Base-by-base conservation (phyloP, 2,329 filamentous ascomycete genomes). In the Daldinia sp. region DNA sequence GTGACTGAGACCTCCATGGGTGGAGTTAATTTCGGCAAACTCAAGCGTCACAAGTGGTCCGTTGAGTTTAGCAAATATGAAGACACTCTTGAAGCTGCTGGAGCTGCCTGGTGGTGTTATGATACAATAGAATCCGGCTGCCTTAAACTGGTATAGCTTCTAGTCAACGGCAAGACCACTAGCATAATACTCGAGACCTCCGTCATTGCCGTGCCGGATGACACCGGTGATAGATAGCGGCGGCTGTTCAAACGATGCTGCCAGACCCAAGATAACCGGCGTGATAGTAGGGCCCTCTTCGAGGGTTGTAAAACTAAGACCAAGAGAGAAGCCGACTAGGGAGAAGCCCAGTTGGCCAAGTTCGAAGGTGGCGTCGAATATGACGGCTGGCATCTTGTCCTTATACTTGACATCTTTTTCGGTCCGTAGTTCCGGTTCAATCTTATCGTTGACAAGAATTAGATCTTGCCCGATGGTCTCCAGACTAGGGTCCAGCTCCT, bases 91-190 rank as follows among this genome's bases (percentile, higher is more conserved):
- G 66, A 73, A 77, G 3, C 21, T 35, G 9, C 34, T 35, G 4
- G 15, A 41, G 17, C 61, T 67, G 2, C 55, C 62, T 13, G 60
- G 43, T 21, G 39, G 39, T n/a, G 39, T 45, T 15, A 45, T 23
- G n/a, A 45, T 27, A 4, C 76, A 77, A 64, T 81, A 82, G 60
- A 74, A 76, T 5, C 80, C 80, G 0, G 75, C 77, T 0, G 79
- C 80, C 30, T 74, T 35, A 64, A 82, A 74, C 10, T 72, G 71
- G 29, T 76, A 82, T 0, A 77, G 74, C 0, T 56, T 32, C 55
- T 75, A 77, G 1, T 71, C 70, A 9, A 82, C 52, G 15, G 73
- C 69, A 1, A 79, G 37, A 0, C 77, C 80, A 0, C 79, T 80
- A 1, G 70, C 69, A 49, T 78, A 81, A 48, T 73, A 74, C 1